phyloP scores from a whole-genome alignment of 202 grass and related monocot genomes.

The Eragrostis tef region DNA sequence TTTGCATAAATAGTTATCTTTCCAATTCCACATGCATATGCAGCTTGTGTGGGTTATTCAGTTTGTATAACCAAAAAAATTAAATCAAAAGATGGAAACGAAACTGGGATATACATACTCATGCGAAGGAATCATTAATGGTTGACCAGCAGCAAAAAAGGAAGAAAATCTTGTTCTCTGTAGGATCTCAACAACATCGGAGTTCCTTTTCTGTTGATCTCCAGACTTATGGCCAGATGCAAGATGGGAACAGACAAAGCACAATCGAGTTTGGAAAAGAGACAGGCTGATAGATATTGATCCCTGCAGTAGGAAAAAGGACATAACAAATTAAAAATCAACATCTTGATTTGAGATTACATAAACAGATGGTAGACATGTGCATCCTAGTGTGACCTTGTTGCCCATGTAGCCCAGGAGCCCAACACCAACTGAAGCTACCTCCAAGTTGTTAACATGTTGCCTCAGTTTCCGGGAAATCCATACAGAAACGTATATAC shows the following conservation, averaged over 20 bases:
- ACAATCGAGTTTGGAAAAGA: slow-evolving; percentile 67
- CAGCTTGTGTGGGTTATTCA: slow-evolving; percentile 26
- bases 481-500: slow-evolving; percentile 76
- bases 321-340: slow-evolving; percentile 18
- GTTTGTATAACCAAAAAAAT: neutral
- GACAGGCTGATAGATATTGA: slow-evolving; percentile 72
- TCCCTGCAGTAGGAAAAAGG: slow-evolving; percentile 49
- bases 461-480: slow-evolving; percentile 52
- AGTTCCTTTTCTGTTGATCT: slow-evolving; percentile 62
- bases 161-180: slow-evolving; percentile 61
- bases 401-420: slow-evolving; percentile 77
- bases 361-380: neutral
- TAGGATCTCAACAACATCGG: slow-evolving; percentile 62
- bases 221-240: slow-evolving; percentile 65
- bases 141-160: slow-evolving; percentile 40
- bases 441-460: slow-evolving; percentile 69
- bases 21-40: neutral
- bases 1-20: slow-evolving; percentile 6
- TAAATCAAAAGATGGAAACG: slow-evolving; percentile 28
- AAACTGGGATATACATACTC: slow-evolving; percentile 48
- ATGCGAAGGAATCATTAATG: slow-evolving; percentile 63
- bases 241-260: slow-evolving; percentile 78
- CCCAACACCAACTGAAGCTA: slow-evolving; percentile 67
- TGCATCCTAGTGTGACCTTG: slow-evolving; percentile 51
- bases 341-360: neutral